These are phyloP conservation scores for Pythium rishiriense DNA, from an alignment of 352 stramenopile species.

Conservation along the genomic window DNA sequence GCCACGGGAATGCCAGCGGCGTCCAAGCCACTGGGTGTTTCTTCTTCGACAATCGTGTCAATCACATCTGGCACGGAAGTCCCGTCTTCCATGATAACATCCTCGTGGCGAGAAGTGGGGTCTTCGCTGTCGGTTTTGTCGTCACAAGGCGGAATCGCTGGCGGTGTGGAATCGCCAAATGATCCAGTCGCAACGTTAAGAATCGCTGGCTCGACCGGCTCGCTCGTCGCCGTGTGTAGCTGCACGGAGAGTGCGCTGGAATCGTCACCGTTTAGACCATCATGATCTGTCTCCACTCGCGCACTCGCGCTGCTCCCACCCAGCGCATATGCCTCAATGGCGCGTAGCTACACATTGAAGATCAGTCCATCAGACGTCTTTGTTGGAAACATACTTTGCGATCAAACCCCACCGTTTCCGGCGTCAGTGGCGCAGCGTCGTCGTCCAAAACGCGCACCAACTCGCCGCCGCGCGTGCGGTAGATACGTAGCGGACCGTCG, in stretches of 20 bases:
- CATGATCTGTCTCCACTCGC: background rate
- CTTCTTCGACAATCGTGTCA: conserved; percentile 10
- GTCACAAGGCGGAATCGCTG: background rate
- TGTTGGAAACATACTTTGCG: too few relatives aligned
- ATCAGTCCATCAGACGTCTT: too few relatives aligned
- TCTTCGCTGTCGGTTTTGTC: background rate
- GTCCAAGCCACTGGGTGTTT: background rate
- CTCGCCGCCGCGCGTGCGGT: conserved; percentile 37
- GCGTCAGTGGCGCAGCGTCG: conserved; percentile 54
- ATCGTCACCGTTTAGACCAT: background rate
- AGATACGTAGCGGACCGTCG: conserved; percentile 40
- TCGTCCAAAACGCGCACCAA: conserved; percentile 66
- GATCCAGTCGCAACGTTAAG: background rate
- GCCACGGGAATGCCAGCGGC: background rate
- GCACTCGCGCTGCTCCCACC: background rate
- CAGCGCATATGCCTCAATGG: conserved; percentile 40
- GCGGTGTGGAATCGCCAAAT: background rate
- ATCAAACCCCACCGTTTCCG: conserved; percentile 41
- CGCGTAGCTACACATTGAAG: conserved; percentile 30
- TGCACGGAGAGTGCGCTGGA: background rate
- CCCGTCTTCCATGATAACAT: background rate
- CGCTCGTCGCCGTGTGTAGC: too few relatives aligned
- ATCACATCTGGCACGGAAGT: background rate
- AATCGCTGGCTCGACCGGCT: too few relatives aligned
- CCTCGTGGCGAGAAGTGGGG: background rate